Base-by-base conservation (phyloP, 108 stramenopile genomes). In the Skeletonema tropicum region DNA sequence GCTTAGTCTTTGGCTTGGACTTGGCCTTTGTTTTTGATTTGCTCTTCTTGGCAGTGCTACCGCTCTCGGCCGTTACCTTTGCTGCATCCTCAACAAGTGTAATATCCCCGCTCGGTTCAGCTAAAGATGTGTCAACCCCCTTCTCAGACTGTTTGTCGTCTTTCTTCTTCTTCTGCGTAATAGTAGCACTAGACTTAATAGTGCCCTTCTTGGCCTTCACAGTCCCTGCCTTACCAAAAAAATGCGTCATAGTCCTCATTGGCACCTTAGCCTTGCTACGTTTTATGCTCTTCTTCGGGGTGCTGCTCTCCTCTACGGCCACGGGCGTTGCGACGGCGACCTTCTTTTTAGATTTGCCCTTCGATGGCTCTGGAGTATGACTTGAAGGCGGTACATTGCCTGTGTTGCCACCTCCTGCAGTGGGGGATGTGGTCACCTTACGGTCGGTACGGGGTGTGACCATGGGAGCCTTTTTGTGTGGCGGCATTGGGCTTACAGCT, bases 401-500 rank as follows among this genome's bases (percentile, higher is more conserved):
- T 9, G 9, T 55, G 52, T 23, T 55, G 52, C 23, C 7, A n/a
- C 9, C 19, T 2, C 21, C n/a, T 55, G 4, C 48, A 19, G 48
- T 13, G n/a, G 35, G 35, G 8, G 38, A 39, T 39, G 48, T 15
- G 7, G 57, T 19, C 17, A 21, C 57, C 42, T 42, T 71, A 17
- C 70, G 70, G 38, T 15, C 49, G 19, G 42, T 32, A 8, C 59
- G 39, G 0, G 70, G 70, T 29, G 70, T 71, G 60, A 71, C 59
- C 33, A 45, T 60, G 26, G 35, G 39, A 26, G 70, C 70, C 65
- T 29, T 46, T 42, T 36, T 60, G 59, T 60, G 58, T 14, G 60
- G 70, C 60, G 70, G 70, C 60, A 71, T 45, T 39, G 70, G 70
- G 70, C 70, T 71, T 60, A 71, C 14, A 15, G 46, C 38, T n/a